Evolutionary conservation across 257 asterid genomes (phyloP).

Genomic region (Solanum virginianum): DNA sequence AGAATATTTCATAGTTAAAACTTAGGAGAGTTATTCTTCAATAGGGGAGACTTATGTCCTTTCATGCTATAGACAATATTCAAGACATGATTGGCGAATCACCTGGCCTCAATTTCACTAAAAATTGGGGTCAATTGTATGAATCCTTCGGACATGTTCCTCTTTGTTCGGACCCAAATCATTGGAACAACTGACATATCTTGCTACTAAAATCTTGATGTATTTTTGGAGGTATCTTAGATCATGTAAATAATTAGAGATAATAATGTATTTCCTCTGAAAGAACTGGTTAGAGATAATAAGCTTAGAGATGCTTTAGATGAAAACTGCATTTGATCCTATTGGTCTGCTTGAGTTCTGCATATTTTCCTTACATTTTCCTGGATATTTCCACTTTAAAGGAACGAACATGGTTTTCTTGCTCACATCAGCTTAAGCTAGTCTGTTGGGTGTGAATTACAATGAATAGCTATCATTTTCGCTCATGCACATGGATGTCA

Average conservation of each 20-base stretch:
- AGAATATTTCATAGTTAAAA: background rate
- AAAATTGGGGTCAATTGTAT: background rate
- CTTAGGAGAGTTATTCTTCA: background rate
- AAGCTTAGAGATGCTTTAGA: background rate
- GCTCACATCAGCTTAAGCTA: background rate
- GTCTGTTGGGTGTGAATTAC: background rate
- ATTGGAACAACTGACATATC: background rate
- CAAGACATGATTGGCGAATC: background rate
- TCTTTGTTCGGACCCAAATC: background rate
- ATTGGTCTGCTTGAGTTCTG: background rate
- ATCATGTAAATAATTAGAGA: background rate
- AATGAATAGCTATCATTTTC: background rate
- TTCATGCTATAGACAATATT: background rate
- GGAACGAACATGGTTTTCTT: background rate
- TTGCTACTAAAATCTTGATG: background rate
- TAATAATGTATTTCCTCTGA: background rate
- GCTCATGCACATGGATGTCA: background rate
- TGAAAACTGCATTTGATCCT: background rate
- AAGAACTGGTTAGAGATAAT: background rate
- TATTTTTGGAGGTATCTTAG: background rate
- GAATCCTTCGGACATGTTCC: background rate
- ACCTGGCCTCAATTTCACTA: background rate
- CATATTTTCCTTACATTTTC: background rate
- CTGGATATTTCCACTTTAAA: background rate
- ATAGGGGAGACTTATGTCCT: background rate